Evolutionary conservation across 1,284 basidiomycete genomes (phyloP).

Genomic region (Cryptococcus sp.): DNA sequence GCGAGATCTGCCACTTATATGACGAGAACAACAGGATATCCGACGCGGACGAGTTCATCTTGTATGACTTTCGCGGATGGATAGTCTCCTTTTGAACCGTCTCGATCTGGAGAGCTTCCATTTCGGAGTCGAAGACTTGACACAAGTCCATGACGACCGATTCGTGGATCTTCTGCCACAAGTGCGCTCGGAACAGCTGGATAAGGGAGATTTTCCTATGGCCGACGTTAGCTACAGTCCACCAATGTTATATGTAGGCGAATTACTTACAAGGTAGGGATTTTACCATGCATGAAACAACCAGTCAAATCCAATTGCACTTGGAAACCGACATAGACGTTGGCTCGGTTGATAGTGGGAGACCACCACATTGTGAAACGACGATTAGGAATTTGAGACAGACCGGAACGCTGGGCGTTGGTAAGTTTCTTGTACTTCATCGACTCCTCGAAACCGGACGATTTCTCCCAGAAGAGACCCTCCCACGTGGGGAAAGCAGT

Average conservation of each 20-base stretch:
- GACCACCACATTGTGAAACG: slow-evolving; percentile 99
- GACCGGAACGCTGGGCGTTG: slow-evolving; percentile 67
- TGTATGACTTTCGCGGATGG: slow-evolving; percentile 98
- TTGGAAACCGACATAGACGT: slow-evolving; percentile 99
- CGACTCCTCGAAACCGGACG: slow-evolving; percentile 75
- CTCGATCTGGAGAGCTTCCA: slow-evolving; percentile 97
- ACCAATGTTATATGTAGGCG: neutral
- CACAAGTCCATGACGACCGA: slow-evolving; percentile 97
- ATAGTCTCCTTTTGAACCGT: slow-evolving; percentile 99
- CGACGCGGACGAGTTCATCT: slow-evolving; percentile 95
- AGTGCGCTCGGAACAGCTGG: slow-evolving; percentile 98
- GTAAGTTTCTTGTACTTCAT: slow-evolving; percentile 90
- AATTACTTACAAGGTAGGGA: slow-evolving; percentile 66
- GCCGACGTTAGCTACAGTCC: slow-evolving; percentile 1
- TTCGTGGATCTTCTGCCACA: slow-evolving; percentile 84
- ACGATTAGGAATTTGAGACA: slow-evolving; percentile 88
- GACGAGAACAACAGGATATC: slow-evolving; percentile 97
- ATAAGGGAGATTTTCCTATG: slow-evolving; percentile 83
- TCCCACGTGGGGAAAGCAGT: slow-evolving; percentile 65
- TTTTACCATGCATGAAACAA: slow-evolving; percentile 86
- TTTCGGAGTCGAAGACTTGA: slow-evolving; percentile 98
- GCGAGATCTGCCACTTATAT: slow-evolving; percentile 98
- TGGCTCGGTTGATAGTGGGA: slow-evolving; percentile 88
- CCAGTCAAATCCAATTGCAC: slow-evolving; percentile 95
- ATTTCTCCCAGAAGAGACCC: slow-evolving; percentile 87